Conservation (phyloP, 352 stramenopile species). For the Pythium volutum region DNA sequence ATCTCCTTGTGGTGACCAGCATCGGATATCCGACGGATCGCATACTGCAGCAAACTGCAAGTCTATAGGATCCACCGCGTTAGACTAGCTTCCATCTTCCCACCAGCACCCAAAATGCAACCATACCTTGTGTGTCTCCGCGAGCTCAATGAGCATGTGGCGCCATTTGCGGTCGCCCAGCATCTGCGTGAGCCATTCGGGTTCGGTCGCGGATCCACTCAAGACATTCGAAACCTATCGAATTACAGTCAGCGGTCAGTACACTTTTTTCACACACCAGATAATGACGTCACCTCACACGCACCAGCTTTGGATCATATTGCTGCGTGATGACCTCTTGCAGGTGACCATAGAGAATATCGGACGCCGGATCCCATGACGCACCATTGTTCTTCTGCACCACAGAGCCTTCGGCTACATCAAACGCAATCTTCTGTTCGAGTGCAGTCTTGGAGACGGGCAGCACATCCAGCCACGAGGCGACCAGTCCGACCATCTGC, state of each 20-base stretch:
- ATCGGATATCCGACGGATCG: slow-evolving; percentile 81
- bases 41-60: slow-evolving; percentile 82
- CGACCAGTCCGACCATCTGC: slow-evolving; percentile 85
- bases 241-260: background rate
- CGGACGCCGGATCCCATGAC: slow-evolving; percentile 69
- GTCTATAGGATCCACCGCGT: slow-evolving; percentile 33
- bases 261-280: background rate
- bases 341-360: slow-evolving; percentile 73
- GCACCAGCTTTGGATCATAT: slow-evolving; percentile 80
- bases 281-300: background rate
- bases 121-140: slow-evolving; percentile 78
- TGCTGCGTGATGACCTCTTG: slow-evolving; percentile 77
- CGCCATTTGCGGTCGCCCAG: slow-evolving; percentile 78
- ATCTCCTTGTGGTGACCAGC: slow-evolving; percentile 88
- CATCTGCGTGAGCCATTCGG: slow-evolving; percentile 84
- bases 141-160: slow-evolving; percentile 82
- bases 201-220: slow-evolving; percentile 68
- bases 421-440: slow-evolving; percentile 76
- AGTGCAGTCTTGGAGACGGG: slow-evolving; percentile 53
- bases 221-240: slow-evolving; percentile 72
- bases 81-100: background rate
- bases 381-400: slow-evolving; percentile 58
- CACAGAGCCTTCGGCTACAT: slow-evolving; percentile 62
- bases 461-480: slow-evolving; percentile 73
- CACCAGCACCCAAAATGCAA: background rate